Percentiles rank a stretch among this genome's conserved stretches.
Conservation (phyloP, 2,329 filamentous ascomycete species). For the Alternaria sp. region DNA sequence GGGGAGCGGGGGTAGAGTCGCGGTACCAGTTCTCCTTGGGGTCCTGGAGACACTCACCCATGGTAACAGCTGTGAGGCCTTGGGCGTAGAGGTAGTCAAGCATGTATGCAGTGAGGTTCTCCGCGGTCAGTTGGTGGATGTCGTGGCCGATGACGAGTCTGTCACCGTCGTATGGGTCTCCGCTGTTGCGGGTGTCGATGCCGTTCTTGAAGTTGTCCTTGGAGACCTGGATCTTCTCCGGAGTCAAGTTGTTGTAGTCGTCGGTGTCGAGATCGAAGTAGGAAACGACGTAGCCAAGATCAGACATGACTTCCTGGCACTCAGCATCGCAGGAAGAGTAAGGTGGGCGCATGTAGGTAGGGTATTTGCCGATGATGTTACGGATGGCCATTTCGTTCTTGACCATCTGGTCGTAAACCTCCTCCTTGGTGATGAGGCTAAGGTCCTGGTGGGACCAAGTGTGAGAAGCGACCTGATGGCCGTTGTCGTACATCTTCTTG, state of each 20-base stretch:
- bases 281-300: constrained; percentile 66
- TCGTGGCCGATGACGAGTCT: constrained; percentile 64
- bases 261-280: constrained; percentile 69
- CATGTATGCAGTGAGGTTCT: constrained; percentile 55
- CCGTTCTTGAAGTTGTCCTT: constrained; percentile 53
- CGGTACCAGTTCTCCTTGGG: constrained; percentile 60
- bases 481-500: constrained; percentile 61
- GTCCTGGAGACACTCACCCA: constrained; percentile 60
- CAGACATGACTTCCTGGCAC: constrained; percentile 51
- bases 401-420: constrained; percentile 59
- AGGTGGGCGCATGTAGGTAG: constrained; percentile 63
- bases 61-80: constrained; percentile 55
- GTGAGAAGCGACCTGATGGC: constrained; percentile 69
- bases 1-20: constrained; percentile 43
- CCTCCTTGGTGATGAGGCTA: constrained; percentile 51
- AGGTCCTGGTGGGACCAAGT: constrained; percentile 64
- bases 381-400: constrained; percentile 64
- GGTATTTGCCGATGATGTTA: constrained; percentile 63
- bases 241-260: constrained; percentile 49
- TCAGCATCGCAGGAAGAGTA: constrained; percentile 57
- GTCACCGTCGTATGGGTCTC: constrained; percentile 28
- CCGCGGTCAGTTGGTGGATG: constrained; percentile 57
- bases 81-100: constrained; percentile 50
- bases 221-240: constrained; percentile 41
- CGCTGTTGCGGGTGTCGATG: constrained; percentile 38